Evolutionary conservation across 1,284 basidiomycete species (phyloP).

Genomic region (Grifola frondosa): DNA sequence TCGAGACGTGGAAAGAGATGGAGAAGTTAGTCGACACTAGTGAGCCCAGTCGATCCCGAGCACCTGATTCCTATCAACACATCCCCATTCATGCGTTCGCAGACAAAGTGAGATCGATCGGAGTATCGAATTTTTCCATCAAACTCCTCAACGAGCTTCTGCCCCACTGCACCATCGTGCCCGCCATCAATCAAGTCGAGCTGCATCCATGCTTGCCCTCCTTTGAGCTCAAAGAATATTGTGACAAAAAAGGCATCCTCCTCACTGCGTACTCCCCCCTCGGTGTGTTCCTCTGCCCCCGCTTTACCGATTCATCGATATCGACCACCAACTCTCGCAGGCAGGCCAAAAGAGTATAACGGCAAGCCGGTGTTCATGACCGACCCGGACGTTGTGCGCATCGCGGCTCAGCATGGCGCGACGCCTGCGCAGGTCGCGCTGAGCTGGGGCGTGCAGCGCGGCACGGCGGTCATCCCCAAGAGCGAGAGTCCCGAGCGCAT

Average conservation of each 20-base stretch:
- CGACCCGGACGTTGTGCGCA: conserved; percentile 36
- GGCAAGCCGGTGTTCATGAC: conserved; percentile 24
- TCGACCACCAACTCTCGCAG: conserved; percentile 3
- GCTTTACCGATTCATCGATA: conserved; percentile 32
- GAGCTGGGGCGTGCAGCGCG: conserved; percentile 49
- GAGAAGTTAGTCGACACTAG: conserved; percentile 54
- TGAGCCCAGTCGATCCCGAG: no score
- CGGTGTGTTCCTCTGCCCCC: conserved; percentile 56
- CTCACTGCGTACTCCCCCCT: conserved; percentile 71
- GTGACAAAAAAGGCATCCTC: conserved; percentile 57
- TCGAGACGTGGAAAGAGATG: conserved; percentile 62
- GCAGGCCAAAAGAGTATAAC: conserved; percentile 19
- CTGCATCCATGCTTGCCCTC: conserved; percentile 59
- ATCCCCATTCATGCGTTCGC: neutral
- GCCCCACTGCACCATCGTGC: conserved; percentile 43
- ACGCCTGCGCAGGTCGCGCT: conserved; percentile 52
- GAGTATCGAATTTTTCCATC: conserved; percentile 69
- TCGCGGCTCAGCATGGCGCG: conserved; percentile 46
- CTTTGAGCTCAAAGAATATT: conserved; percentile 54
- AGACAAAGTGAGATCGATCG: conserved; percentile 56
- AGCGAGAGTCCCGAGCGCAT: conserved; percentile 48
- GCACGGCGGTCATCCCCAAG: conserved; percentile 47
- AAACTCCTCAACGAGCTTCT: conserved; percentile 47
- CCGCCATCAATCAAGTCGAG: conserved; percentile 67
- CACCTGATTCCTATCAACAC: neutral